Base-by-base conservation (phyloP, 2,329 filamentous ascomycete genomes). In the Orbilia brochopaga region DNA sequence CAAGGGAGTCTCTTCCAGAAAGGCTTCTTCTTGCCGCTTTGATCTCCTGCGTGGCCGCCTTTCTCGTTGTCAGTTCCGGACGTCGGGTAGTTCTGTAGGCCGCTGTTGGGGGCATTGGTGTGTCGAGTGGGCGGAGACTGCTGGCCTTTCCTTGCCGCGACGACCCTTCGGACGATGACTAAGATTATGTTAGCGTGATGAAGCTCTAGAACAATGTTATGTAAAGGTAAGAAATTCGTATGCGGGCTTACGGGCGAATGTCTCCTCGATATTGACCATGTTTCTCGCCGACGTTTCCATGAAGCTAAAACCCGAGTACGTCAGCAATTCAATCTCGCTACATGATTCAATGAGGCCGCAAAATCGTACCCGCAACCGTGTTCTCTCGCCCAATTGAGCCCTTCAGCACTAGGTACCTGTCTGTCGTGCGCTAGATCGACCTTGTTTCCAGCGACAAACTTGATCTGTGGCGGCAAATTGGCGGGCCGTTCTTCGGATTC, bases 201-300 rank as follows among this genome's bases (percentile, higher is more conserved):
- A 42, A 42, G 15, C 37, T 42, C n/a, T 3, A 8, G 27, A 4
- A 32, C 4, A 3, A 32, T 8, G 27, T 32, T 32, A 32, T 8
- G 8, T 32, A 32, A 42, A 42, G 5, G 37, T 42, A 2, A 17
- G 10, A 13, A 5, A 30, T 19, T 51, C 30, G 19, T n/a, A 54
- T 44, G 11, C 27, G 44, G 56, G 65, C 75, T 74, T 75, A 76
- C 75, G 65, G 37, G 89, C 90, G 83, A 94, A 94, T 0, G 90
- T 93, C 84, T 94, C 90, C 79, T 94, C 90, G 73, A 94, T 91
- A 78, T 94, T 94, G 74, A 94, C 90, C 82, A 91, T 90, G 76
- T 92, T 86, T 61, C 90, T 82, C 2, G 90, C 90, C 77, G 88
- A 91, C 73, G 90, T 94, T 84, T 94, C 90, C 90, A 94, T 94